Conservation (phyloP, 2,329 filamentous ascomycete genomes). For the Pestalotiopsis sp. region DNA sequence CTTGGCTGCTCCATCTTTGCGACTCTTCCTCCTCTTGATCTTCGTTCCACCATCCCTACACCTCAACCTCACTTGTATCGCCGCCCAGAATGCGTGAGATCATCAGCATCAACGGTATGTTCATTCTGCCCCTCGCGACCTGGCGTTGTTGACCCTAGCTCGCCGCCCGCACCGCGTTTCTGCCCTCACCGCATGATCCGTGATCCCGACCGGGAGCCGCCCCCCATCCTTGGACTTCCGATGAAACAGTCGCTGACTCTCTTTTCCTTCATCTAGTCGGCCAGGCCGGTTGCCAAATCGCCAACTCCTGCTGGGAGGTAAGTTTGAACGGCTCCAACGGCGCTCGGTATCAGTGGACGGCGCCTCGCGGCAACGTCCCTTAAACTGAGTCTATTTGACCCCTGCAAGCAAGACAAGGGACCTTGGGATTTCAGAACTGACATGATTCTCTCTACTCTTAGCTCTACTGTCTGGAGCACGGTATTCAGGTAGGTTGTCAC, state of each 20-base stretch:
- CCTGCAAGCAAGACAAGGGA: background rate
- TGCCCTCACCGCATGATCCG: constrained; percentile 45
- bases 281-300: constrained; percentile 99
- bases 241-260: constrained; percentile 48
- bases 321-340: constrained; percentile 41
- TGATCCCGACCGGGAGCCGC: constrained; percentile 21
- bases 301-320: constrained; percentile 99
- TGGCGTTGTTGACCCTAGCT: constrained; percentile 10
- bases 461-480: constrained; percentile 99
- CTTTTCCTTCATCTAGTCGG: constrained; percentile 71
- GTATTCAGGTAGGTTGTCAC: constrained; percentile 80
- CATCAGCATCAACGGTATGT: constrained; percentile 96
- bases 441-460: constrained; percentile 44
- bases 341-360: background rate
- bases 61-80: constrained; percentile 33
- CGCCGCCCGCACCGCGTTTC: constrained; percentile 38
- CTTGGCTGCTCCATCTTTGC: constrained; percentile 11
- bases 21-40: constrained; percentile 25
- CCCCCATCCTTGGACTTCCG: constrained; percentile 23
- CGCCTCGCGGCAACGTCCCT: background rate
- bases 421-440: background rate
- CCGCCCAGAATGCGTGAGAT: constrained; percentile 91
- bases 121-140: background rate
- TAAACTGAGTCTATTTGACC: background rate
- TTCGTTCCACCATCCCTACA: constrained; percentile 29